phyloP scores from a whole-genome alignment of 2,329 filamentous ascomycete genomes.

The Fonsecaea erecta region DNA sequence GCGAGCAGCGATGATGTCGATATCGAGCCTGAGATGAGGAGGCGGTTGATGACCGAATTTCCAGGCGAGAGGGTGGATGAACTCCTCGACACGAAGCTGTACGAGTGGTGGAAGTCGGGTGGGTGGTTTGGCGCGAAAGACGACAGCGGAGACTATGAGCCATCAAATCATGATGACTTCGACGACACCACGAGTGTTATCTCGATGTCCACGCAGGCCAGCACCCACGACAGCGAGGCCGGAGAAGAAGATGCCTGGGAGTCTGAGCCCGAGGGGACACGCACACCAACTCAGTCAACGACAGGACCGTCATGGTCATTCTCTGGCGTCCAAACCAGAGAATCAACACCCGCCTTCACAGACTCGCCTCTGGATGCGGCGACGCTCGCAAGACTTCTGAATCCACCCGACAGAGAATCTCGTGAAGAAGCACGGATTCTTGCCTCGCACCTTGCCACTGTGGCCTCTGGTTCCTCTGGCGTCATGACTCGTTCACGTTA shows the following conservation, averaged over 20 bases:
- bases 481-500: conserved; percentile 84
- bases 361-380: conserved; percentile 68
- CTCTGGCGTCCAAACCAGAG: conserved; percentile 39
- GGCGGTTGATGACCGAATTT: conserved; percentile 55
- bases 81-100: conserved; percentile 73
- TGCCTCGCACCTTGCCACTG: conserved; percentile 70
- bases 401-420: conserved; percentile 77
- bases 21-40: conserved; percentile 78
- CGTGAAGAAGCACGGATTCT: conserved; percentile 80
- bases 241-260: conserved; percentile 57
- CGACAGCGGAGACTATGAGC: conserved; percentile 76
- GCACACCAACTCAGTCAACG: conserved; percentile 74
- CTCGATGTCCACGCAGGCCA: conserved; percentile 62
- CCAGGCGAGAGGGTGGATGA: conserved; percentile 55
- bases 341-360: conserved; percentile 55
- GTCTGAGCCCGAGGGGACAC: conserved; percentile 56
- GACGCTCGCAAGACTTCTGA: conserved; percentile 78
- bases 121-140: conserved; percentile 86
- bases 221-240: conserved; percentile 51
- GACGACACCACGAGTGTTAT: conserved; percentile 81
- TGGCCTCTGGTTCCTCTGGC: conserved; percentile 30
- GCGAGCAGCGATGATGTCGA: conserved; percentile 71
- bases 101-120: conserved; percentile 81
- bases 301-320: conserved; percentile 48
- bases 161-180: conserved; percentile 59